Conservation (phyloP, 2,329 filamentous ascomycete species). For the Pseudogymnoascus sp. region DNA sequence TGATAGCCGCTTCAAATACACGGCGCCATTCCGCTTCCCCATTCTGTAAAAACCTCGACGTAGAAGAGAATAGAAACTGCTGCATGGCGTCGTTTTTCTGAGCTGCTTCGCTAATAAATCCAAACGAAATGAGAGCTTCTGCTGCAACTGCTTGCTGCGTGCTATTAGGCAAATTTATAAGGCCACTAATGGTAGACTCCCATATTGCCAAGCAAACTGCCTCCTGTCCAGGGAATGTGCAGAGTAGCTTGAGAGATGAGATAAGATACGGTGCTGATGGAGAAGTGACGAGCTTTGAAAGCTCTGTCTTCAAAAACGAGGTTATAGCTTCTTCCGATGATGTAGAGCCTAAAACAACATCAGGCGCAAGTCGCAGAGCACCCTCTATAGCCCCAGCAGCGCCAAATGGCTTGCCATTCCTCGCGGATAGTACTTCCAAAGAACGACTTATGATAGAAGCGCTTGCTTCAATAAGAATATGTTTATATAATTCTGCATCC, state of each 20-base stretch:
- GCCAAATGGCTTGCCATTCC: conserved; percentile 63
- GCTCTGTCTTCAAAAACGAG: conserved; percentile 48
- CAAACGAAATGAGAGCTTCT: conserved; percentile 42
- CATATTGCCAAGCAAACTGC: conserved; percentile 21
- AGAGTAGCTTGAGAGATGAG: conserved; percentile 55
- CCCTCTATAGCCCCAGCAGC: conserved; percentile 53
- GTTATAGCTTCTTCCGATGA: conserved; percentile 42
- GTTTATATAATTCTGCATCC: conserved; percentile 4
- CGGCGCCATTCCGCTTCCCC: conserved; percentile 36
- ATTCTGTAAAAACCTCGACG: conserved; percentile 33
- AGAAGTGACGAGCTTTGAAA: conserved; percentile 57
- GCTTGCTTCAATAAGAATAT: conserved; percentile 17
- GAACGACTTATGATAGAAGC: conserved; percentile 32
- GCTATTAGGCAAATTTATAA: conserved; percentile 34
- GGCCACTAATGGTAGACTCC: conserved; percentile 35
- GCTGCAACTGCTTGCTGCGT: conserved; percentile 34
- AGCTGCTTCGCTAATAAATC: conserved; percentile 31
- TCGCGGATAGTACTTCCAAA: conserved; percentile 42
- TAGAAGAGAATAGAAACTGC: conserved; percentile 38
- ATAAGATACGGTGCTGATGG: conserved; percentile 63
- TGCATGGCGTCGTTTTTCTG: conserved; percentile 41
- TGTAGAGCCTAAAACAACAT: conserved; percentile 36
- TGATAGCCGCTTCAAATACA: conserved; percentile 44
- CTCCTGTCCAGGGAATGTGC: conserved; percentile 37
- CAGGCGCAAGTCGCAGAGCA: conserved; percentile 40